phyloP scores from a whole-genome alignment of 441 rosid genomes.

The Euphorbia celastroides region DNA sequence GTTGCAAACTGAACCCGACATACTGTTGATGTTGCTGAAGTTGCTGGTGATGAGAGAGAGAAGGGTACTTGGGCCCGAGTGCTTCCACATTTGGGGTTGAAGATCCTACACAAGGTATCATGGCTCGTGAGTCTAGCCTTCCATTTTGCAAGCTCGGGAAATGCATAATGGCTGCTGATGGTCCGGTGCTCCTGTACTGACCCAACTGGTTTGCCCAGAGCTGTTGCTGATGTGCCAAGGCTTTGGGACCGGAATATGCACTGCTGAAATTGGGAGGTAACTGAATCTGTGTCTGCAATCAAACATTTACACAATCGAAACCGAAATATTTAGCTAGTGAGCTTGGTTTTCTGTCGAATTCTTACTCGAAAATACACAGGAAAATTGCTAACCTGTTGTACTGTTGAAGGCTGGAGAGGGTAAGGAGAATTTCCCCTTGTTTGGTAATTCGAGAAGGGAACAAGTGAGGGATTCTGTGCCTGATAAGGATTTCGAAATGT shows the following conservation, averaged over 20 bases:
- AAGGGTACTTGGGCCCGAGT: constrained; percentile 29
- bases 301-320: constrained; percentile 9
- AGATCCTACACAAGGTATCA: constrained; percentile 20
- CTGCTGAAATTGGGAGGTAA: constrained; percentile 36
- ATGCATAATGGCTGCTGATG: constrained; percentile 28
- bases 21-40: constrained; percentile 49
- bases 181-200: constrained; percentile 28
- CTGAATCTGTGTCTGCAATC: constrained; percentile 39
- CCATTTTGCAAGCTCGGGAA: constrained; percentile 40
- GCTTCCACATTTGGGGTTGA: constrained; percentile 28
- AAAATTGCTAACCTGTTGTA: constrained; percentile 47
- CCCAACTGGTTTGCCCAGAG: constrained; percentile 41
- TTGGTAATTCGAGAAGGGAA: constrained; percentile 31
- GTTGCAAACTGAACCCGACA: constrained; percentile 30
- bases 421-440: constrained; percentile 28
- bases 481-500: constrained; percentile 35
- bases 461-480: constrained; percentile 34
- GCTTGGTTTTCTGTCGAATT: too few species aligned
- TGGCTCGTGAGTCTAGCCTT: constrained; percentile 22
- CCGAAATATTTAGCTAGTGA: neutral
- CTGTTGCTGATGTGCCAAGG: constrained; percentile 25
- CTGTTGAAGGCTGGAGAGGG: constrained; percentile 35
- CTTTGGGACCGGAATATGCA: constrained; percentile 21
- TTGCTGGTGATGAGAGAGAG: constrained; percentile 42
- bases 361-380: too few species aligned